Conservation (phyloP, 257 asterid genomes). For the Solanum bukasovii region DNA sequence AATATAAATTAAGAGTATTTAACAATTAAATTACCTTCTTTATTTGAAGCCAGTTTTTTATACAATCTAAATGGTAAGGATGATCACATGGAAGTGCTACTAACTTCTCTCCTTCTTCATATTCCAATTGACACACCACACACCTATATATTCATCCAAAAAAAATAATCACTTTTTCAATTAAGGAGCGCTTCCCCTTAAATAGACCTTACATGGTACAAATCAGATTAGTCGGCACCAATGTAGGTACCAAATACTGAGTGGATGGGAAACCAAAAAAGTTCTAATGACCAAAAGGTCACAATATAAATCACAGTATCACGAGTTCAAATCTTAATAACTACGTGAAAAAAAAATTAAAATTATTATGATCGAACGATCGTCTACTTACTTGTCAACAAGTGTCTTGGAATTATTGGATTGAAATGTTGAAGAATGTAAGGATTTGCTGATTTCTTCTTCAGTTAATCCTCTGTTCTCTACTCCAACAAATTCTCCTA, state of each 20-base stretch:
- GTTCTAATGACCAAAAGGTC: too few relatives aligned
- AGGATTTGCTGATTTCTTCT: constrained; percentile 28
- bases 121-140: constrained; percentile 61
- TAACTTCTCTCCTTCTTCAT: constrained; percentile 42
- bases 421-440: constrained; percentile 29
- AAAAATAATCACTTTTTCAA: not conserved
- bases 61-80: constrained; percentile 42
- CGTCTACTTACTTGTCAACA: constrained; percentile 25
- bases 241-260: too few relatives aligned
- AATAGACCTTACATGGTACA: too few relatives aligned
- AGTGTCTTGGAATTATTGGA: constrained; percentile 10
- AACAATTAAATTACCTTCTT: constrained; percentile 31
- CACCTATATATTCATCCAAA: constrained; percentile 18
- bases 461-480: constrained; percentile 52
- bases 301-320: too few relatives aligned
- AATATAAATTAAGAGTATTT: not conserved
- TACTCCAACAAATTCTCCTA: constrained; percentile 58
- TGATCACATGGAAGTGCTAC: constrained; percentile 40
- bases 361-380: not conserved
- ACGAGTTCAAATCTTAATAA: too few relatives aligned
- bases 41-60: constrained; percentile 46
- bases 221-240: too few relatives aligned
- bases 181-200: too few relatives aligned
- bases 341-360: not conserved
- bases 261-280: not conserved